Base-by-base conservation (phyloP, 768 basidiomycete species). In the Naganishia vaughanmartiniae region DNA sequence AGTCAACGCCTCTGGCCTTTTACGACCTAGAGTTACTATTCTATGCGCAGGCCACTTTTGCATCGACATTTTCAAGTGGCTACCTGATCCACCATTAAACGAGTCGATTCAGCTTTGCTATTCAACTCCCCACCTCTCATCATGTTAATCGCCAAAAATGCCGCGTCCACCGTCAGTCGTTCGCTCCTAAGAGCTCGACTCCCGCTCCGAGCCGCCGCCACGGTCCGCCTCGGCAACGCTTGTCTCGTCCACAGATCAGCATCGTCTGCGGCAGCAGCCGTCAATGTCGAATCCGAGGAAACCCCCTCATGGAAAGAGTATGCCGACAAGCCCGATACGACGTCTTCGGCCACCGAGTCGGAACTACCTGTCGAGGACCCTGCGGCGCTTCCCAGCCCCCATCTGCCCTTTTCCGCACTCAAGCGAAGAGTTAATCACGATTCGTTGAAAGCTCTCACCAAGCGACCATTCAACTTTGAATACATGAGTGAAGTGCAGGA, bases 401-500 rank as follows among this genome's bases (percentile, higher is more conserved):
- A 45, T 30, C 60, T 63, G 1, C 60, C 60, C 39, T 63, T 63
- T 26, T 63, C 60, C 11, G 39, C 39, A 21, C 70, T 85, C 15
- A 76, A 80, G 71, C 78, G 77, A 11, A 71, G 75, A 39, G 74
- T 85, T 67, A 70, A 76, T 63, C 74, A 79, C 33, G 77, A 82
- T 30, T 82, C 82, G 0, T 81, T 89, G 26, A 83, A 84, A 65
- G 89, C 91, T 14, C 83, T 93, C 55, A 87, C 85, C 2, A 76
- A 81, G 46, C 81, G 79, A 26, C 91, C 91, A 0, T 89, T 92
- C 84, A 82, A 85, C 24, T 85, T 91, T 70, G 84, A 79, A 9
- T 83, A 84, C 57, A 92, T 95, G 92, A 88, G 90, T 0, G 78
- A 87, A 5, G 93, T 97, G 2, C 94, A 96, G 79, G 86, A 87